Conservation (phyloP, 139 green algal species). For the Chara braunii region DNA sequence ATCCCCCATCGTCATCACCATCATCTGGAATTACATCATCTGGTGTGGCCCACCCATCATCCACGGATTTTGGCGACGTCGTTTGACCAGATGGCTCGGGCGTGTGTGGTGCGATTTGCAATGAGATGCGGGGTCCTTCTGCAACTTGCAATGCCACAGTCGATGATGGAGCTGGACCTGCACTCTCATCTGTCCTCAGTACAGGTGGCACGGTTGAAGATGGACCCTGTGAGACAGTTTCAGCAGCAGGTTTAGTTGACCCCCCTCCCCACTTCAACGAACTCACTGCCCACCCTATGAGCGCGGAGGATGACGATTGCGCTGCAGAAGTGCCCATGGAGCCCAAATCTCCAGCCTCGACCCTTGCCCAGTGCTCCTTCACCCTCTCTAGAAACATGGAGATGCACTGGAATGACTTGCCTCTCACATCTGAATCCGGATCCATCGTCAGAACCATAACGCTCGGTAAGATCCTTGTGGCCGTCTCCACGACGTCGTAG, state of each 20-base stretch:
- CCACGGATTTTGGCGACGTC: neutral
- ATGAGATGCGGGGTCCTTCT: neutral
- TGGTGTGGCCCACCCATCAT: conserved; percentile 6
- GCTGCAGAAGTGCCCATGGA: neutral
- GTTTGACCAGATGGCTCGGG: conserved; percentile 6
- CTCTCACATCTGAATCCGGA: conserved; percentile 53
- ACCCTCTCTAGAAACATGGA: conserved; percentile 42
- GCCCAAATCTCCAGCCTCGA: neutral
- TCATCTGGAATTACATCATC: conserved; percentile 14
- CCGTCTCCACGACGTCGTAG: conserved; percentile 66
- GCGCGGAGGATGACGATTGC: neutral
- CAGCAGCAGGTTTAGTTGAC: neutral
- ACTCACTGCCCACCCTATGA: conserved; percentile 24
- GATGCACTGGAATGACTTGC: conserved; percentile 43
- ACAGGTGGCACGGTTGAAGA: neutral
- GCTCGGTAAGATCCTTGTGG: conserved; percentile 66
- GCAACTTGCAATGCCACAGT: neutral
- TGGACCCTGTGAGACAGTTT: neutral
- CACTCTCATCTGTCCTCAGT: neutral
- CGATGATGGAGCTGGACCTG: neutral
- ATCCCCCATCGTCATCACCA: conserved; percentile 20
- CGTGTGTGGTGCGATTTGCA: neutral
- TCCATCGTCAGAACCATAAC: conserved; percentile 73
- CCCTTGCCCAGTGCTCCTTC: conserved; percentile 14
- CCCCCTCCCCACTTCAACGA: conserved; percentile 6